A percentile compares a stretch with the other conserved stretches of the same genome.
Evolutionary conservation across 306 rosid genomes (phyloP).

Genomic region (Senna siamea): DNA sequence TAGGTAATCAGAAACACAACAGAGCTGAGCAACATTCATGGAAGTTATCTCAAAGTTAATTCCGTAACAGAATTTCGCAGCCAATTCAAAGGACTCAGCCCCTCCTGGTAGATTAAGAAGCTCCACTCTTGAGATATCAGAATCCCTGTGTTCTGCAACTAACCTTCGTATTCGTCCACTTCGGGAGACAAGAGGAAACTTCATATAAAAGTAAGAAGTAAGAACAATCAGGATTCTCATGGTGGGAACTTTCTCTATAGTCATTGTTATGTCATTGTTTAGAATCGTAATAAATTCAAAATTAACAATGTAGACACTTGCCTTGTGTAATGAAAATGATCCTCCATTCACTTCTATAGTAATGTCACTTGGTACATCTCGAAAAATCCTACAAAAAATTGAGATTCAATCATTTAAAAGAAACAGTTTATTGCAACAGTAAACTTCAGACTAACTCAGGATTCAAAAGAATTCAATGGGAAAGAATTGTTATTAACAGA

Average conservation of each 20-base stretch:
- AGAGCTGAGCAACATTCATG: constrained; percentile 83
- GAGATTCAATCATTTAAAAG: constrained; percentile 37
- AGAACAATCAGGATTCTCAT: constrained; percentile 33
- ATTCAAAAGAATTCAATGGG: not conserved
- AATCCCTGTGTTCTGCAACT: constrained; percentile 93
- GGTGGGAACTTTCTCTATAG: not conserved
- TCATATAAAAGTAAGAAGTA: constrained; percentile 41
- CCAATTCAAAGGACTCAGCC: constrained; percentile 87
- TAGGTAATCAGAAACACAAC: constrained; percentile 84
- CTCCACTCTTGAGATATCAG: constrained; percentile 91
- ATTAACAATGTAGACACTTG: constrained; percentile 28
- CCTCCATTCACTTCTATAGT: constrained; percentile 83
- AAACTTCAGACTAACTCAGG: constrained; percentile 19
- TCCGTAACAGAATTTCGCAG: constrained; percentile 96
- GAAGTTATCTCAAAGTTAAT: constrained; percentile 94
- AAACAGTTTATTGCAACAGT: not conserved
- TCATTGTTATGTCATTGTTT: constrained; percentile 1
- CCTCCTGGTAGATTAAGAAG: constrained; percentile 94
- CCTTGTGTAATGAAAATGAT: constrained; percentile 88
- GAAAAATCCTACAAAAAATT: constrained; percentile 80
- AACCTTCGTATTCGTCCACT: constrained; percentile 89
- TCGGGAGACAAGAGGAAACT: constrained; percentile 98
- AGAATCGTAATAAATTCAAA: constrained; percentile 27
- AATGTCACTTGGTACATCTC: constrained; percentile 96
- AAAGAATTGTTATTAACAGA: not conserved